Evolutionary conservation across 495 filamentous ascomycete species (phyloP).

Genomic region (Niebla homalea): DNA sequence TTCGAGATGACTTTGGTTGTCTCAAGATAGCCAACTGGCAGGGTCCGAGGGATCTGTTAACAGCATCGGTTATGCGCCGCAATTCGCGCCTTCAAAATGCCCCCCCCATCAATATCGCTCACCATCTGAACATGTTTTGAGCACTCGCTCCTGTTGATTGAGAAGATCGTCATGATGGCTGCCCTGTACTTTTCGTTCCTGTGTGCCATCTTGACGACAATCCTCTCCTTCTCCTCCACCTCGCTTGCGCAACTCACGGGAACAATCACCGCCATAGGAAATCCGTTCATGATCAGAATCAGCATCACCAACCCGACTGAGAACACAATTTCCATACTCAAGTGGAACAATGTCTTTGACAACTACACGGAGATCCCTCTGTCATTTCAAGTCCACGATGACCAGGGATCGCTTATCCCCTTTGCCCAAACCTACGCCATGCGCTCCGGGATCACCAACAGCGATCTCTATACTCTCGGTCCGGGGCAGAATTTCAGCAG

Average conservation of each 20-base stretch:
- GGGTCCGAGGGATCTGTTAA: no score
- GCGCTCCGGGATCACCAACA: slow-evolving; percentile 3
- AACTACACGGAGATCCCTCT: not conserved
- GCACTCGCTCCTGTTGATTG: no score
- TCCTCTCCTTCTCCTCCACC: no score
- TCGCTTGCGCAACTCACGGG: not conserved
- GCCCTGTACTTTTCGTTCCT: no score
- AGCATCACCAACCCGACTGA: slow-evolving; percentile 3
- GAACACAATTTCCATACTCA: slow-evolving; percentile 4
- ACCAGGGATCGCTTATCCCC: not conserved
- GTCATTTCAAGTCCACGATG: slow-evolving; percentile 1
- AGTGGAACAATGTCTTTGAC: slow-evolving; percentile 8
- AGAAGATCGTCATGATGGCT: no score
- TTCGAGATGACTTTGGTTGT: no score
- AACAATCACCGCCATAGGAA: not conserved
- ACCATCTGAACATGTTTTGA: no score
- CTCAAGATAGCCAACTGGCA: no score
- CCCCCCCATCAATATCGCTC: no score
- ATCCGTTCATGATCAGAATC: not conserved
- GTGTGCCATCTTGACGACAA: no score
- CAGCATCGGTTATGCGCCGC: no score
- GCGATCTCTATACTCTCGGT: slow-evolving; percentile 1
- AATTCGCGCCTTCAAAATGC: no score
- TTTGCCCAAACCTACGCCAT: slow-evolving; percentile 5
- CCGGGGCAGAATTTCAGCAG: not conserved